Evolutionary conservation across 2,329 filamentous ascomycete genomes (phyloP).

Genomic region (Epichloe elymi): DNA sequence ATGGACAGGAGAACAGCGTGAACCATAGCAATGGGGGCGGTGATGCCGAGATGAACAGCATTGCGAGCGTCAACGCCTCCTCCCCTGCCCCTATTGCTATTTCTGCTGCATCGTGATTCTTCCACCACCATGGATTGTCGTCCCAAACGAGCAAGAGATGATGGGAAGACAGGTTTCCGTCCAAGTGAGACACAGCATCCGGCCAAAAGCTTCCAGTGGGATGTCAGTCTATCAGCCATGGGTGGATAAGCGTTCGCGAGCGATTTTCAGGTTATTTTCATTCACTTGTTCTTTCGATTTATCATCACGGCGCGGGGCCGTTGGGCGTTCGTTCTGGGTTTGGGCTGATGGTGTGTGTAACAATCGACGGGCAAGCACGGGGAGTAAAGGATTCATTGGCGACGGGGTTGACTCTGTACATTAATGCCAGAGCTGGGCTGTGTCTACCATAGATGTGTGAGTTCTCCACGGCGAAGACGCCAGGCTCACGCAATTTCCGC

Average conservation of each 20-base stretch:
- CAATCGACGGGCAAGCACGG: neutral
- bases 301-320: neutral
- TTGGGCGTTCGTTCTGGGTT: conserved; percentile 2
- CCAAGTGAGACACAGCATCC: neutral
- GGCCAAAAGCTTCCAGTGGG: neutral
- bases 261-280: neutral
- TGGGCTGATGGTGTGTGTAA: neutral
- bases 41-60: conserved; percentile 41
- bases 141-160: neutral
- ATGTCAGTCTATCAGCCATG: neutral
- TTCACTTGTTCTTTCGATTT: neutral
- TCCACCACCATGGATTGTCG: neutral
- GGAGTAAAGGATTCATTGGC: conserved; percentile 1
- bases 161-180: neutral
- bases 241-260: neutral
- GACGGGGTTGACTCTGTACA: neutral
- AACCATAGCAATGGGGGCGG: conserved; percentile 28
- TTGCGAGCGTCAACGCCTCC: conserved; percentile 36
- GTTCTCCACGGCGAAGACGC: neutral
- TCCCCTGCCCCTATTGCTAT: conserved; percentile 39
- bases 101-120: conserved; percentile 26
- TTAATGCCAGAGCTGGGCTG: neutral
- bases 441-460: neutral
- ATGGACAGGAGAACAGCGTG: conserved; percentile 36
- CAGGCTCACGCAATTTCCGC: neutral